Conservation (phyloP, 1,139 yeast genomes). For the Protomyces macrosporus region DNA sequence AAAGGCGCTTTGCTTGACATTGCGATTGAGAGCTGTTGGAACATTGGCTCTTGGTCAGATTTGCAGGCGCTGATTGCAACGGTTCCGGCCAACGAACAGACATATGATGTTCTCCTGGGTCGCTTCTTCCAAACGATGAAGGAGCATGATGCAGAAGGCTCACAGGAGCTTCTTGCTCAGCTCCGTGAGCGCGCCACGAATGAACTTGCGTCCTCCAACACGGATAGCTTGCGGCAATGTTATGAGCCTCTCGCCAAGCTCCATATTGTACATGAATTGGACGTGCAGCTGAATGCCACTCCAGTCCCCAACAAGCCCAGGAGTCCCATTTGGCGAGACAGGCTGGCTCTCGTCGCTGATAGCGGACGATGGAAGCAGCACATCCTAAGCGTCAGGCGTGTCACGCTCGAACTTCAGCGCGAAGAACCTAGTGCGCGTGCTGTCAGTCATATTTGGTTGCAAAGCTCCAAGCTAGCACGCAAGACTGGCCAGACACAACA, state of each 20-base stretch:
- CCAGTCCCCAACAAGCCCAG: background rate
- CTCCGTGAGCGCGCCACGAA: conserved; percentile 57
- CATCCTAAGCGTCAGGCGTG: conserved; percentile 54
- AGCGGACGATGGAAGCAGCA: conserved; percentile 48
- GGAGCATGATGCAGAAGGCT: conserved; percentile 38
- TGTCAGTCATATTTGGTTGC: conserved; percentile 53
- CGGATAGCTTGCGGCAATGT: conserved; percentile 60
- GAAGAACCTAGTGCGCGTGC: conserved; percentile 39
- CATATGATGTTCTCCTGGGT: conserved; percentile 64
- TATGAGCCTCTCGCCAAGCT: conserved; percentile 55
- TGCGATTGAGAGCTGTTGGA: conserved; percentile 71
- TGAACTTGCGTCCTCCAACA: conserved; percentile 55
- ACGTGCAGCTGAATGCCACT: background rate
- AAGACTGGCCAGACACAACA: conserved; percentile 64
- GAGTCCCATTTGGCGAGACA: conserved; percentile 29
- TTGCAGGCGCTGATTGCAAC: conserved; percentile 54
- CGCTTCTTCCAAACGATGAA: conserved; percentile 50
- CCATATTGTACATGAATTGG: conserved; percentile 68
- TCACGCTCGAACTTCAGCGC: conserved; percentile 48
- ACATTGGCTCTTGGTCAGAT: conserved; percentile 52
- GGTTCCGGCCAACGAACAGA: conserved; percentile 40
- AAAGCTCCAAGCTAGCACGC: conserved; percentile 63
- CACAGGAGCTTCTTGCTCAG: conserved; percentile 45
- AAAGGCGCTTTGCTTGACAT: conserved; percentile 33
- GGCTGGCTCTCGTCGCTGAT: conserved; percentile 16